These are phyloP conservation scores for Microbotryum scabiosae DNA, from an alignment of 1,284 basidiomycete genomes.

Conservation along the genomic window DNA sequence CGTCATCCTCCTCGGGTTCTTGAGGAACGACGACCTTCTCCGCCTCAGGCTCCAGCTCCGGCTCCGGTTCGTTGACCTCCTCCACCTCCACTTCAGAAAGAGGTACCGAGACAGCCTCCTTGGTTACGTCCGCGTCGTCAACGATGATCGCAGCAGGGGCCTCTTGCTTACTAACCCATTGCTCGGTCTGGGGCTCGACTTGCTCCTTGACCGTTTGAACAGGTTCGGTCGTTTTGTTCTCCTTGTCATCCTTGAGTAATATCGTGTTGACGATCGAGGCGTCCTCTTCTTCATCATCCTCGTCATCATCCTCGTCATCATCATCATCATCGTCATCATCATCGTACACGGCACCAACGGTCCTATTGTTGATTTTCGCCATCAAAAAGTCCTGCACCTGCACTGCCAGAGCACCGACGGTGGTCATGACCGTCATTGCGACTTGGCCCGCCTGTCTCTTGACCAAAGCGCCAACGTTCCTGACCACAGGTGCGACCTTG, in stretches of 20 bases:
- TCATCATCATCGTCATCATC: background rate
- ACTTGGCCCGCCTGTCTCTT: background rate
- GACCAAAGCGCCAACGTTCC: background rate
- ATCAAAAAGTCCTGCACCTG: background rate
- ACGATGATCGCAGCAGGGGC: no score
- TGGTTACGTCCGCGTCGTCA: no score
- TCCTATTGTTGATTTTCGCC: background rate
- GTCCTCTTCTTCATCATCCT: background rate
- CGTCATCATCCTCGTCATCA: background rate
- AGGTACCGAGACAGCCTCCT: no score
- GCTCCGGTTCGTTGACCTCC: no score
- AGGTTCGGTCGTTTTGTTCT: no score
- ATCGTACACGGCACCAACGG: background rate
- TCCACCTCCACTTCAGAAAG: no score
- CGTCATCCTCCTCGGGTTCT: no score
- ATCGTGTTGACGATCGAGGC: background rate
- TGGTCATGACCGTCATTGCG: background rate
- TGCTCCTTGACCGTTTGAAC: no score
- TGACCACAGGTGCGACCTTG: conserved; percentile 1
- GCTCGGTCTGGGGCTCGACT: no score
- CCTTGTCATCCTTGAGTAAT: background rate
- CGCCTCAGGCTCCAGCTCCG: no score
- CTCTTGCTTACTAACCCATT: no score
- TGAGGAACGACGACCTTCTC: no score
- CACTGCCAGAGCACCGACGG: background rate